phyloP scores from a whole-genome alignment of 1,139 yeast species.

The Candida frijolesensis region DNA sequence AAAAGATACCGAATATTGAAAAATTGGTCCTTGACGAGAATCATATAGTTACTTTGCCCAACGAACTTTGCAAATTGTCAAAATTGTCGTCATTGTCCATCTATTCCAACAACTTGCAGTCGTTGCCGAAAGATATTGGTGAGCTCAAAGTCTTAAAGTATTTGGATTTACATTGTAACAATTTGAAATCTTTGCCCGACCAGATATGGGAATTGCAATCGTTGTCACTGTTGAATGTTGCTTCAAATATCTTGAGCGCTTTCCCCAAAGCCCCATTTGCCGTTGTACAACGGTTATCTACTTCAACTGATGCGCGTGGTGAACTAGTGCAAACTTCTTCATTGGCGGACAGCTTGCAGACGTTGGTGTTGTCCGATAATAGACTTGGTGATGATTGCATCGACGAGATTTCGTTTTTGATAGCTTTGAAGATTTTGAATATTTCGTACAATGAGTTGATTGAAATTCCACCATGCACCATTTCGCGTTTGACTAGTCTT shows the following conservation, averaged over 20 bases:
- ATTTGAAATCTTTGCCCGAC: constrained; percentile 69
- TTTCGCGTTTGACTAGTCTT: constrained; percentile 58
- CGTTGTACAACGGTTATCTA: constrained; percentile 38
- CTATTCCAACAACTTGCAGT: constrained; percentile 72
- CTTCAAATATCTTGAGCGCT: constrained; percentile 73
- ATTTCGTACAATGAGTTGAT: constrained; percentile 80
- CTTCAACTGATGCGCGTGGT: constrained; percentile 18
- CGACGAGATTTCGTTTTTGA: constrained; percentile 63
- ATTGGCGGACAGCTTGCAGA: constrained; percentile 54
- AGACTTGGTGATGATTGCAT: constrained; percentile 78
- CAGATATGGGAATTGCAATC: constrained; percentile 67
- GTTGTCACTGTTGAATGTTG: constrained; percentile 65
- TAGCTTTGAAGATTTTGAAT: constrained; percentile 65
- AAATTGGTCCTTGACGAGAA: constrained; percentile 79
- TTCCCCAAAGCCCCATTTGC: constrained; percentile 62
- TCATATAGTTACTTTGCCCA: constrained; percentile 77
- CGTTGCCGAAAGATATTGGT: constrained; percentile 71
- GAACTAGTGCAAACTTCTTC: constrained; percentile 23
- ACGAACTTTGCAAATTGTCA: constrained; percentile 61
- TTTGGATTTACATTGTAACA: constrained; percentile 85
- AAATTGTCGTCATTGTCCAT: constrained; percentile 68
- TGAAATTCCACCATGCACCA: constrained; percentile 77
- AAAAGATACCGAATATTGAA: constrained; percentile 67
- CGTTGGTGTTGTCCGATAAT: constrained; percentile 78
- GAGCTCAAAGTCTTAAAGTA: constrained; percentile 59